Evolutionary conservation across 2,329 filamentous ascomycete species (phyloP), one percentile per base, ranked within the genome.

Genomic region (Apiospora aurea): DNA sequence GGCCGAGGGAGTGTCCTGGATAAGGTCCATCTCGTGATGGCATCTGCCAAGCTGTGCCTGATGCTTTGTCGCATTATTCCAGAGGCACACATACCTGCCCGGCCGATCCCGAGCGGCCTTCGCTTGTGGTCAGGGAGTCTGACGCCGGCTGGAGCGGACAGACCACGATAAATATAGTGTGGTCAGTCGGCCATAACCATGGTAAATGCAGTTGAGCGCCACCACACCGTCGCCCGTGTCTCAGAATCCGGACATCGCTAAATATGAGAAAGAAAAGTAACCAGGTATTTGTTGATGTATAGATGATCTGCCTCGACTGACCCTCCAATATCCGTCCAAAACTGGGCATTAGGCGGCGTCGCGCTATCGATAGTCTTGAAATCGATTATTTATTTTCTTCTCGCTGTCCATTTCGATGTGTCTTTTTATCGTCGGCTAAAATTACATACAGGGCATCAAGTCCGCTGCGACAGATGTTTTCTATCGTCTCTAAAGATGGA

Each of bases 401-500:
- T 14, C n/a, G 8, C 10, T 38, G 34, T 64, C 57, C 57, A 64
- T 64, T 29, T 14, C 34, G 18, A 41, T 18, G 8, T 64, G 21
- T n/a, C 57, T 64, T 64, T 64, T 64, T 24, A 24, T n/a, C 49
- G 18, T 64, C 29, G 34, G 57, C 57, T 64, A 64, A 64, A 13
- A 64, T 64, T 64, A 64, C 57, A 64, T 64, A n/a, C 34, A 41
- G n/a, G 34, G 57, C 57, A 18, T 64, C 4, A 64, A 61, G 57
- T 64, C 57, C 57, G 57, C 57, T n/a, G 57, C 10, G 34, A 41
- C 34, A 64, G 34, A 64, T n/a, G 57, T 38, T 41, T 14, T 41
- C 57, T 64, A 38, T 64, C 57, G 5, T 38, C 34, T 18, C 18
- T n/a, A 24, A n/a, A 2, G 16, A 38, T 64, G 21, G 10, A 64